A percentile compares a stretch with the other conserved stretches of the same genome.
Conservation (phyloP, 2,329 filamentous ascomycete species). For the Davidsoniella australis region DNA sequence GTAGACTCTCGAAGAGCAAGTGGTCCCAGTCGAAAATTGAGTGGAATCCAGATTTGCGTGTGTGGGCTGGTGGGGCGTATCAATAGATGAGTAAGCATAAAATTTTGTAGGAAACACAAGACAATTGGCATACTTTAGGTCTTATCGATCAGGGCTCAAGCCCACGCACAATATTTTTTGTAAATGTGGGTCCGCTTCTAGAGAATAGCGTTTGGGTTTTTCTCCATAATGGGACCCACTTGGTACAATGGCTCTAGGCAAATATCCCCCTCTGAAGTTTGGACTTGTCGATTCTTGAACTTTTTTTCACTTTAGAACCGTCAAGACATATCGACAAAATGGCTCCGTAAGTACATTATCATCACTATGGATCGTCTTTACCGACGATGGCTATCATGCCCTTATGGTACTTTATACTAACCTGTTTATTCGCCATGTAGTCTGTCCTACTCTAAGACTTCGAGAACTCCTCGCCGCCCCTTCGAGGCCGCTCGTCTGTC, state of each 20-base stretch:
- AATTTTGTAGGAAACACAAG: slow-evolving; percentile 3
- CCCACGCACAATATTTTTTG: slow-evolving; percentile 11
- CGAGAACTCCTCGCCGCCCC: slow-evolving; percentile 93
- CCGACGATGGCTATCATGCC: neutral
- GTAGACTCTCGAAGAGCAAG: slow-evolving; percentile 11
- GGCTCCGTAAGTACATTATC: slow-evolving; percentile 23
- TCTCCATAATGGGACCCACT: neutral
- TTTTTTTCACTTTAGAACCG: slow-evolving; percentile 14
- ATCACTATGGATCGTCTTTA: neutral
- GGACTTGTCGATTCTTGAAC: slow-evolving; percentile 11
- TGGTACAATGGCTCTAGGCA: neutral
- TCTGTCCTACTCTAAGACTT: slow-evolving; percentile 84
- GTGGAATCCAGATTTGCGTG: slow-evolving; percentile 12
- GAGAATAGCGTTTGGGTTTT: neutral
- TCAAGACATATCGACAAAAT: slow-evolving; percentile 21
- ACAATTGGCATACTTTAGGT: slow-evolving; percentile 5
- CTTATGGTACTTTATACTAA: slow-evolving; percentile 12
- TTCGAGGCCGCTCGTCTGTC: slow-evolving; percentile 99
- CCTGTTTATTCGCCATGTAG: slow-evolving; percentile 11
- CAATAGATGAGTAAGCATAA: slow-evolving; percentile 2
- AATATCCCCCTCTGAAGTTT: slow-evolving; percentile 9
- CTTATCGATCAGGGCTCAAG: slow-evolving; percentile 11
- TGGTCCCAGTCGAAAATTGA: slow-evolving; percentile 11
- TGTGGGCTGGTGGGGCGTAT: slow-evolving; percentile 6
- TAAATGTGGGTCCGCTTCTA: no score